Evolutionary conservation across 78 protist species (phyloP).

Genomic region (Diacronema lutheri): DNA sequence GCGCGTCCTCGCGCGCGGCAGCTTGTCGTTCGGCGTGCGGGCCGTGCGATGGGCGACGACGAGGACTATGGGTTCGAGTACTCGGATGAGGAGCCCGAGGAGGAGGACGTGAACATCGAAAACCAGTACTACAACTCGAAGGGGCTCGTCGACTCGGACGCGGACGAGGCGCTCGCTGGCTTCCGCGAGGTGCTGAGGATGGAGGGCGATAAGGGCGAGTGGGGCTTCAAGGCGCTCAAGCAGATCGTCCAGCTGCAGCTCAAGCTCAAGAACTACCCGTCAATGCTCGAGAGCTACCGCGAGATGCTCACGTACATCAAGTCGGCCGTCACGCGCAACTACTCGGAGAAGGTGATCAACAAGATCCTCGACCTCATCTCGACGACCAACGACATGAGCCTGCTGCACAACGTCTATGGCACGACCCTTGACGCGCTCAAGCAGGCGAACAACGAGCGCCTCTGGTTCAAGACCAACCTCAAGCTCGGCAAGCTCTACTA

Average conservation of each 20-base stretch:
- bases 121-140: constrained; percentile 50
- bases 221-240: constrained; percentile 72
- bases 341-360: constrained; percentile 70
- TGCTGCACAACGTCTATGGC: constrained; percentile 33
- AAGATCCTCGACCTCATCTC: constrained; percentile 65
- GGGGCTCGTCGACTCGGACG: neutral
- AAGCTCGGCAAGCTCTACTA: constrained; percentile 61
- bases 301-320: constrained; percentile 59
- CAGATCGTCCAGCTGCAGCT: constrained; percentile 57
- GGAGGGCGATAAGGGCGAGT: constrained; percentile 33
- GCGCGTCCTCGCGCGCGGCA: too few species aligned
- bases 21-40: too few species aligned
- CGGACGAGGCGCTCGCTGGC: constrained; percentile 21
- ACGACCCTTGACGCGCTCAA: constrained; percentile 52
- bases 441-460: constrained; percentile 32
- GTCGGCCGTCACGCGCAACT: constrained; percentile 66
- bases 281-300: constrained; percentile 33
- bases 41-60: neutral
- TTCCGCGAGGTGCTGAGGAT: constrained; percentile 18
- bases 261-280: neutral
- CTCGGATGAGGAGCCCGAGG: constrained; percentile 36
- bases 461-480: constrained; percentile 82
- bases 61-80: constrained; percentile 46
- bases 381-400: constrained; percentile 1
- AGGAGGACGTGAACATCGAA: constrained; percentile 43